Percentiles rank a stretch among this genome's conserved stretches.
Evolutionary conservation across 306 rosid species (phyloP).

Genomic region (Begonia fuchsioides): DNA sequence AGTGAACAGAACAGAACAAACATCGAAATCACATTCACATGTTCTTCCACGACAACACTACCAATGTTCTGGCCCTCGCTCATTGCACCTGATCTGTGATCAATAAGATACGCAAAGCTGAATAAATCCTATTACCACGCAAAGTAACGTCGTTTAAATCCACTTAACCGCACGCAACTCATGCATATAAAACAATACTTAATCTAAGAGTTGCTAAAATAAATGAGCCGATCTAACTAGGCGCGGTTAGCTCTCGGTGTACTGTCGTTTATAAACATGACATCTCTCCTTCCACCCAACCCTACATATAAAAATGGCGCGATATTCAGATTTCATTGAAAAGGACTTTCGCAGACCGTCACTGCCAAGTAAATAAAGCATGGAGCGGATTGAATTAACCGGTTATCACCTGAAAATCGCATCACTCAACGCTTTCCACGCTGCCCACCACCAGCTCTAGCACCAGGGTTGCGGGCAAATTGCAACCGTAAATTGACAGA

Average conservation of each 20-base stretch:
- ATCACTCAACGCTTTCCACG: constrained; percentile 87
- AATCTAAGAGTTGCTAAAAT: constrained; percentile 8
- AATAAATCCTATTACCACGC: too few species aligned
- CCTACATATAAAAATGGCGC: constrained; percentile 70
- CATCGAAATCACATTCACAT: too few species aligned
- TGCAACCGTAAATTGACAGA: constrained; percentile 89
- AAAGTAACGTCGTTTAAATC: too few species aligned
- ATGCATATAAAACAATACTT: constrained; percentile 26
- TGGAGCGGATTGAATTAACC: constrained; percentile 25
- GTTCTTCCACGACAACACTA: too few species aligned
- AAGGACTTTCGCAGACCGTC: constrained; percentile 19
- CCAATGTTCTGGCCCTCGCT: too few species aligned
- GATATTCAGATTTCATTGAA: constrained; percentile 27
- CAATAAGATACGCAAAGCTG: too few species aligned
- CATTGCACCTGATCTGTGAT: too few species aligned
- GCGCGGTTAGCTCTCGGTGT: constrained; percentile 26
- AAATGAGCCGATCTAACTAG: constrained; percentile 30
- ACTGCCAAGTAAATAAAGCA: constrained; percentile 30
- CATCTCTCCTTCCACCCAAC: constrained; percentile 31
- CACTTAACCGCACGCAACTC: neutral
- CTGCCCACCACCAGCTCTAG: constrained; percentile 88
- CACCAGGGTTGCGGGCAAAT: constrained; percentile 99
- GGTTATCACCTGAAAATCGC: constrained; percentile 62
- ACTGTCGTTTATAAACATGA: constrained; percentile 33
- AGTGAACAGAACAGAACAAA: too few species aligned